Percentiles rank a stretch among this genome's conserved stretches.
phyloP scores from a whole-genome alignment of 202 grass and related monocot species.

The Setaria italica region DNA sequence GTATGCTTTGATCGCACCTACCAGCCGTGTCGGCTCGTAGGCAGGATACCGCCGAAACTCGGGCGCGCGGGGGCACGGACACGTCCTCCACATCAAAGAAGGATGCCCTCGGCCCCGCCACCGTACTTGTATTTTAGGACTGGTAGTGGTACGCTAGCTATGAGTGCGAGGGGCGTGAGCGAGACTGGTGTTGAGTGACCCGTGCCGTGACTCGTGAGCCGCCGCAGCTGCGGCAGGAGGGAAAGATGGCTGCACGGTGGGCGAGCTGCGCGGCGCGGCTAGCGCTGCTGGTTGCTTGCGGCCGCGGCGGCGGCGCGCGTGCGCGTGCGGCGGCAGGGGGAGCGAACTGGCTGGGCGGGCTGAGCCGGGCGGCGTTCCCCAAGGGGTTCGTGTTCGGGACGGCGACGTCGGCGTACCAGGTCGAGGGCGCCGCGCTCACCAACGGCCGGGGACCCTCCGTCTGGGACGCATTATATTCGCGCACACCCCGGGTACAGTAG shows the following conservation, averaged over 20 bases:
- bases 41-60: no score
- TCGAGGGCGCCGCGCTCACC: constrained; percentile 70
- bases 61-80: no score
- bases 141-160: no score
- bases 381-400: constrained; percentile 81
- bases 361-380: constrained; percentile 68
- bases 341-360: constrained; percentile 47
- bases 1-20: no score
- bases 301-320: neutral
- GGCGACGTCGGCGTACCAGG: constrained; percentile 84
- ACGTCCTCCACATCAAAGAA: no score
- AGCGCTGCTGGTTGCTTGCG: neutral
- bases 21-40: no score
- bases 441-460: constrained; percentile 71
- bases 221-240: no score
- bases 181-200: no score
- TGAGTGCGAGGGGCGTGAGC: no score
- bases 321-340: neutral
- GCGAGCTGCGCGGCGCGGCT: constrained; percentile 10
- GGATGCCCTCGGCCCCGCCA: no score
- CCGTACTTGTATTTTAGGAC: no score
- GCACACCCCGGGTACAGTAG: constrained; percentile 49
- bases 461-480: constrained; percentile 75
- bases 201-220: no score
- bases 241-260: constrained; percentile 25